Evolutionary conservation across 2,329 filamentous ascomycete species (phyloP).

Genomic region (Daldinia sp.): DNA sequence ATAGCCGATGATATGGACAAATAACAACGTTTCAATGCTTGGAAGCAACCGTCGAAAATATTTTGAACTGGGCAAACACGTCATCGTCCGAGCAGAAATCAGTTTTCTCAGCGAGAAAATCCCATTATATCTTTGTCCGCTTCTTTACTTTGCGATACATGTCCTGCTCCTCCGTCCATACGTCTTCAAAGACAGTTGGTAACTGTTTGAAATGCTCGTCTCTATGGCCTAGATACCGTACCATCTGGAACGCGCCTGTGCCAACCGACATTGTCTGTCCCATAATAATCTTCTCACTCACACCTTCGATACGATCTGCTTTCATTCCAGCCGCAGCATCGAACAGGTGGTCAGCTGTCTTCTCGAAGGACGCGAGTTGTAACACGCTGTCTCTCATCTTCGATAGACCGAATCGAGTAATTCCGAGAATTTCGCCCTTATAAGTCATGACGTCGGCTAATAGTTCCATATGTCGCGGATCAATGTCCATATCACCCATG

Average conservation of each 20-base stretch:
- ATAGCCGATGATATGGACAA: too few relatives aligned
- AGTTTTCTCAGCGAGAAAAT: not conserved
- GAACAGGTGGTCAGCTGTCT: slow-evolving; percentile 97
- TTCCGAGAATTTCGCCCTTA: slow-evolving; percentile 96
- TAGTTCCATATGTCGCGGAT: slow-evolving; percentile 97
- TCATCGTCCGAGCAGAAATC: not conserved
- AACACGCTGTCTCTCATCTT: slow-evolving; percentile 97
- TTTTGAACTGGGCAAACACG: too few relatives aligned
- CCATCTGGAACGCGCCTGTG: slow-evolving; percentile 91
- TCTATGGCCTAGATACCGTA: slow-evolving; percentile 78
- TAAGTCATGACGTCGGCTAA: slow-evolving; percentile 99
- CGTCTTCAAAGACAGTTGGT: slow-evolving; percentile 78
- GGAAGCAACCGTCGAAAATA: too few relatives aligned
- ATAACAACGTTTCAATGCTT: too few relatives aligned
- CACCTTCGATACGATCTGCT: slow-evolving; percentile 90
- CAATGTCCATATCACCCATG: slow-evolving; percentile 95
- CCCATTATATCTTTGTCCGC: slow-evolving; percentile 25
- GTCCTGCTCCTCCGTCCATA: slow-evolving; percentile 61
- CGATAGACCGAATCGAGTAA: slow-evolving; percentile 93
- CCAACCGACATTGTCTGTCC: slow-evolving; percentile 93
- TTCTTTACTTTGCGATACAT: slow-evolving; percentile 34
- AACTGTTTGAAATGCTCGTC: slow-evolving; percentile 68
- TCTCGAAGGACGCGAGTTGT: slow-evolving; percentile 95
- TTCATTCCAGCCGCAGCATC: slow-evolving; percentile 94
- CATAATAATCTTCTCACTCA: slow-evolving; percentile 98